Conservation (phyloP, 495 filamentous ascomycete species). For the Mytilinidion resinicola region DNA sequence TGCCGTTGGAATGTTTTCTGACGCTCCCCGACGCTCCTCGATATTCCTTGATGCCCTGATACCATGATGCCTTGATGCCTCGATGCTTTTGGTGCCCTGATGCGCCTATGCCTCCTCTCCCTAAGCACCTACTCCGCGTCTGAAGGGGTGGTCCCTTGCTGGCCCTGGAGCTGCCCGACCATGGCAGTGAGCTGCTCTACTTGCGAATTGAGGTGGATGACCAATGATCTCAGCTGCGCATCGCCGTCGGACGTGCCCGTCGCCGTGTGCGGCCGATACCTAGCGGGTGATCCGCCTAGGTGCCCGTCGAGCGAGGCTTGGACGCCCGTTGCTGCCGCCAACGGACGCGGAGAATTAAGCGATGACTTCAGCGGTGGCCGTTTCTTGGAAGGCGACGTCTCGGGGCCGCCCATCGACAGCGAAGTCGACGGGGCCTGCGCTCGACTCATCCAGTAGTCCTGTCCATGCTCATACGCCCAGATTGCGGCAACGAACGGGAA, state of each 20-base stretch:
- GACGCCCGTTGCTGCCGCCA: slow-evolving; percentile 11
- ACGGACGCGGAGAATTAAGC: slow-evolving; percentile 22
- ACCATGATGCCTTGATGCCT: too few relatives aligned
- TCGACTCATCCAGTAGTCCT: slow-evolving; percentile 19
- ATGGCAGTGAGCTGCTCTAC: slow-evolving; percentile 30
- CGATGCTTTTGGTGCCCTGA: too few relatives aligned
- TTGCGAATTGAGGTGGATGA: slow-evolving; percentile 32
- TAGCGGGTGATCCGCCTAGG: slow-evolving; percentile 2
- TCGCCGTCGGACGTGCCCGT: slow-evolving; percentile 17
- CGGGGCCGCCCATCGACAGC: slow-evolving; percentile 28
- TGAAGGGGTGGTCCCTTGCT: background rate
- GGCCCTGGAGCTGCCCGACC: slow-evolving; percentile 26
- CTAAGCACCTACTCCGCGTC: slow-evolving; percentile 11
- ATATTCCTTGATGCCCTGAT: too few relatives aligned
- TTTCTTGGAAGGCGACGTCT: slow-evolving; percentile 12
- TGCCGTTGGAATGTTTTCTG: too few relatives aligned
- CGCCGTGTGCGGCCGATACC: slow-evolving; percentile 16
- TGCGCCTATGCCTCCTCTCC: too few relatives aligned
- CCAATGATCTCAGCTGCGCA: slow-evolving; percentile 27
- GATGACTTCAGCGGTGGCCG: slow-evolving; percentile 20
- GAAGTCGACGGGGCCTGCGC: slow-evolving; percentile 5
- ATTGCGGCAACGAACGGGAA: slow-evolving; percentile 58
- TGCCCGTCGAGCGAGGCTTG: slow-evolving; percentile 19
- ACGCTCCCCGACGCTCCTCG: too few relatives aligned
- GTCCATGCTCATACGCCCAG: slow-evolving; percentile 49